Conservation (phyloP, 1,139 yeast species). For the Diutina pseudorugosa region DNA sequence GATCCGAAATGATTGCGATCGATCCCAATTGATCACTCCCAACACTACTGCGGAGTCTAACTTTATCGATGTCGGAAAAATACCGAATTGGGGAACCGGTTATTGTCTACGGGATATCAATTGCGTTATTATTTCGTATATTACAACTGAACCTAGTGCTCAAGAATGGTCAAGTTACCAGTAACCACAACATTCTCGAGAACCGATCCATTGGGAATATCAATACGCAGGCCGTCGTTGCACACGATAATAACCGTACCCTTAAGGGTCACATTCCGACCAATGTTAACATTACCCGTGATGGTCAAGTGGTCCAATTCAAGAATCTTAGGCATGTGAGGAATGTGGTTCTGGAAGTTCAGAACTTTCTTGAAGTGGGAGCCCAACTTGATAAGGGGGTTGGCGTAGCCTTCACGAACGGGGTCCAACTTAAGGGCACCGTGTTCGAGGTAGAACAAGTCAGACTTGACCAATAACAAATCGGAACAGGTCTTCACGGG, state of each 20-base stretch:
- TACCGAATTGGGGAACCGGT: too few species aligned
- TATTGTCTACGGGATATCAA: too few species aligned
- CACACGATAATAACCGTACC: constrained; percentile 97
- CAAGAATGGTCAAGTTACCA: constrained; percentile 90
- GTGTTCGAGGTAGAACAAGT: constrained; percentile 79
- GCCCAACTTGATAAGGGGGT: constrained; percentile 92
- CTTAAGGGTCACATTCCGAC: constrained; percentile 81
- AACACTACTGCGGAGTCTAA: too few species aligned
- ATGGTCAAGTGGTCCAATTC: constrained; percentile 96
- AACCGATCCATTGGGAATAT: constrained; percentile 91
- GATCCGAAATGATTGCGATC: too few species aligned
- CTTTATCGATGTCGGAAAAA: background rate
- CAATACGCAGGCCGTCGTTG: constrained; percentile 93
- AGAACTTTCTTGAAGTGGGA: constrained; percentile 93
- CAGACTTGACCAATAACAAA: constrained; percentile 89
- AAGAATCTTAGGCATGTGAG: constrained; percentile 92
- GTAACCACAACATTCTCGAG: constrained; percentile 95
- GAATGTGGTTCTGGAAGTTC: constrained; percentile 79
- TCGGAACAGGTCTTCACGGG: constrained; percentile 98
- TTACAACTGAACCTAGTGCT: constrained; percentile 43
- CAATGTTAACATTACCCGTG: constrained; percentile 90
- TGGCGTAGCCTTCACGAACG: constrained; percentile 72
- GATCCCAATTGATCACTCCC: too few species aligned
- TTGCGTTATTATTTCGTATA: background rate
- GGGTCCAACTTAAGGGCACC: constrained; percentile 84